Base-by-base conservation (phyloP, 2,329 filamentous ascomycete species). In the Lecanicillium sp. region DNA sequence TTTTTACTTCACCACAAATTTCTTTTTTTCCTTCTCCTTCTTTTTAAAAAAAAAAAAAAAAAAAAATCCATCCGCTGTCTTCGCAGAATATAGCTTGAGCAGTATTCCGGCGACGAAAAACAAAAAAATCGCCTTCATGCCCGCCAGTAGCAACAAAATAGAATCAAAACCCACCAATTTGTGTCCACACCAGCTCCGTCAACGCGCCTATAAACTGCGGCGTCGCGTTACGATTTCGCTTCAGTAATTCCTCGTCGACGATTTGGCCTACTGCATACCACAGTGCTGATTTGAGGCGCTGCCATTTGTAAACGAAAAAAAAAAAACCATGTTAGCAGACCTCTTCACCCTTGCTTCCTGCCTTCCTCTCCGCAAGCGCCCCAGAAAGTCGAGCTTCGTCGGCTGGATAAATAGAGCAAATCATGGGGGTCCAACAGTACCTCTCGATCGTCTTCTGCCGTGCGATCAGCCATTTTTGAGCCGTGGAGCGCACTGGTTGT, bases 141-240 rank as follows among this genome's bases (percentile, higher is more conserved):
- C n/a, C n/a, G n/a, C n/a, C n/a, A n/a, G n/a, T 11, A 25, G 22
- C 22, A 25, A 7, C 22, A 11, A 6, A 3, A 6, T 7, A n/a
- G 16, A n/a, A 14, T 7, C 29, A 8, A 31, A 19, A 20, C 40
- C 2, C 40, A 90, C 87, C 84, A 37, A 95, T 83, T 49, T 94
- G 88, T 2, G 80, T 75, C 79, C 85, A 95, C 7, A 90, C 83
- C 59, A 94, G 75, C 59, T 95, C 88, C 1, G 85, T 92, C 54
- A 94, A 60, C 0, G 83, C 83, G 8, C 83, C 87, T 49, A 94
- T 94, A 59, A 94, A 95, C 54, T 94, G 87, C 2, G 86, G 86
- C 18, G 90, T 95, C 6, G 89, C 86, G 59, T 94, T 95, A 46
- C 86, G 74, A 54, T 85, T 62, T 38, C 60, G 56, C 13, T 51